Conservation (phyloP, 2,329 filamentous ascomycete species). For the Stromatinia cepivora region DNA sequence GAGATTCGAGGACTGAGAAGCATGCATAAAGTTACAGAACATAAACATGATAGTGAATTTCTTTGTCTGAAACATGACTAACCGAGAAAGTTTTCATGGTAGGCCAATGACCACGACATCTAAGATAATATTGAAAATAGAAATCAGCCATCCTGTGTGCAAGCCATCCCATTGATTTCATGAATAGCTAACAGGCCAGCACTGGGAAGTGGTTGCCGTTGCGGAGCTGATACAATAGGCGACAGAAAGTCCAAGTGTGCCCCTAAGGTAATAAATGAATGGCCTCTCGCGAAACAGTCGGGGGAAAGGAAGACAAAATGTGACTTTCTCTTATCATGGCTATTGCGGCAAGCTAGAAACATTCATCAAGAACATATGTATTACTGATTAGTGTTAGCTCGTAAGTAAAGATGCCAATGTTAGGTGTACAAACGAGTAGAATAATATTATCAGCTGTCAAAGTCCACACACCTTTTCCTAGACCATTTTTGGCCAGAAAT, state of each 20-base stretch:
- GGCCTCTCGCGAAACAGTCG: constrained; percentile 50
- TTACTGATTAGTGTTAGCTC: constrained; percentile 7
- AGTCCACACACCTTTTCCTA: constrained; percentile 24
- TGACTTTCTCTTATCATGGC: constrained; percentile 48
- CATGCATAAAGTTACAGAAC: constrained; percentile 41
- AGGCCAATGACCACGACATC: constrained; percentile 54
- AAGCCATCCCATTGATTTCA: constrained; percentile 55
- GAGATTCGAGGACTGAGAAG: background rate
- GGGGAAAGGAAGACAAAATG: constrained; percentile 55
- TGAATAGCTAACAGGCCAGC: constrained; percentile 51
- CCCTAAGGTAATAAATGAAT: constrained; percentile 39
- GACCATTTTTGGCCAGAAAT: constrained; percentile 15
- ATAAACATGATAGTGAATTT: constrained; percentile 51
- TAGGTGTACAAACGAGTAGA: constrained; percentile 1
- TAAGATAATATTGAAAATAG: constrained; percentile 51
- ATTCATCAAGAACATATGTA: constrained; percentile 22
- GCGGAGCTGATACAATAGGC: constrained; percentile 22
- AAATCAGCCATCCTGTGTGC: constrained; percentile 49
- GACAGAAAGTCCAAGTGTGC: constrained; percentile 41
- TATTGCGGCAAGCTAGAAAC: constrained; percentile 23
- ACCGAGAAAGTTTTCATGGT: constrained; percentile 46
- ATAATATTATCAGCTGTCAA: constrained; percentile 17
- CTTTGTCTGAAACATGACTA: constrained; percentile 49
- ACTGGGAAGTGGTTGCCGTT: constrained; percentile 35
- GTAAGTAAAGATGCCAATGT: background rate